These are phyloP conservation scores for Trypanosoma cruzi DNA, from an alignment of 208 protist genomes.

Conservation along the genomic window DNA sequence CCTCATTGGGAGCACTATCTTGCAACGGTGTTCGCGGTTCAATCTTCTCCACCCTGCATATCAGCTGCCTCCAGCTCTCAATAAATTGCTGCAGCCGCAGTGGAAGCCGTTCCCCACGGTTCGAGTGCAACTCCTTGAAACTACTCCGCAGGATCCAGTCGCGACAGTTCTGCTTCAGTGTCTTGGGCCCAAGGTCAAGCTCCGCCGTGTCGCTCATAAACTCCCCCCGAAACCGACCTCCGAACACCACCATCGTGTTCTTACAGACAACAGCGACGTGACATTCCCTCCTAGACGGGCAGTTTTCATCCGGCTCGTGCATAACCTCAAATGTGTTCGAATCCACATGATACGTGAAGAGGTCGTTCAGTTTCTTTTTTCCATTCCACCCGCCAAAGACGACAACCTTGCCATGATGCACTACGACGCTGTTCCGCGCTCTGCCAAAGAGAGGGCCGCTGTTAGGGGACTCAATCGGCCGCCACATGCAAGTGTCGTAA, in stretches of 20 bases:
- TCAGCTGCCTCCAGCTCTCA: constrained; percentile 20
- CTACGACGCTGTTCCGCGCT: constrained; percentile 85
- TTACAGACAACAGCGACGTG: constrained; percentile 82
- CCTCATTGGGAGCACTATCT: constrained; percentile 18
- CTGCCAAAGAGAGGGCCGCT: constrained; percentile 55
- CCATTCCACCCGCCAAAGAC: constrained; percentile 91
- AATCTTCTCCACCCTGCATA: constrained; percentile 8
- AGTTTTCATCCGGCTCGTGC: constrained; percentile 63
- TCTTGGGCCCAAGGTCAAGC: constrained; percentile 68
- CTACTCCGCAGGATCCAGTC: constrained; percentile 56
- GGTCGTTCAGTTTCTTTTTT: constrained; percentile 88
- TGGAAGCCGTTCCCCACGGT: constrained; percentile 36
- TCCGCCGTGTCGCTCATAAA: constrained; percentile 88
- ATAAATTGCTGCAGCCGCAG: constrained; percentile 38
- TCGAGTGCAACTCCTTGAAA: constrained; percentile 30
- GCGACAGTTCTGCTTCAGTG: constrained; percentile 44
- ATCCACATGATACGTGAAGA: constrained; percentile 86
- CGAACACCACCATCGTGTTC: constrained; percentile 91
- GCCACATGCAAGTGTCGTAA: constrained; percentile 82
- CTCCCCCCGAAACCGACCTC: constrained; percentile 82
- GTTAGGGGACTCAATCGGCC: constrained; percentile 42
- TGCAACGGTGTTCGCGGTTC: constrained; percentile 15
- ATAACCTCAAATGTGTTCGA: constrained; percentile 63
- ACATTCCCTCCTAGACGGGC: constrained; percentile 83
- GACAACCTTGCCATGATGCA: constrained; percentile 81